A percentile compares a stretch with the other conserved stretches of the same genome.
phyloP scores from a whole-genome alignment of 2,329 filamentous ascomycete species.

The Cladosporium velox region DNA sequence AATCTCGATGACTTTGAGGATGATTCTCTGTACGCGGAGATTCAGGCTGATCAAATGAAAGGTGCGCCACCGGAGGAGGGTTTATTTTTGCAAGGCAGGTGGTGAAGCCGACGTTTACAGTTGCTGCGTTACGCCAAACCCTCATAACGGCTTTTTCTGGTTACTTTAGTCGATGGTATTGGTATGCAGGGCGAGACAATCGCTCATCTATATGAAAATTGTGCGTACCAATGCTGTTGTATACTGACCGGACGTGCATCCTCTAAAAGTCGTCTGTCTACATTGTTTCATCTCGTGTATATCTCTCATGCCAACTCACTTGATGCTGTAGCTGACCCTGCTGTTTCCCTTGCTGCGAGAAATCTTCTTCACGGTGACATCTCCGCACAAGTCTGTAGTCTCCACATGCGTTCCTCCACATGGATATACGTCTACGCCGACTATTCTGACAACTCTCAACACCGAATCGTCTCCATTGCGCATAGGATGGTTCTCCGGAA shows the following conservation, averaged over 20 bases:
- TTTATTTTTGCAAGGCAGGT: conserved; percentile 8
- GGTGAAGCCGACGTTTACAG: not conserved
- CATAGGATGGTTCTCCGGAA: conserved; percentile 53
- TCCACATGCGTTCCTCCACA: conserved; percentile 75
- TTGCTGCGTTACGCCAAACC: not conserved
- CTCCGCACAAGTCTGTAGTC: conserved; percentile 59
- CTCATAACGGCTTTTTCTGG: not conserved
- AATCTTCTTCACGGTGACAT: conserved; percentile 67
- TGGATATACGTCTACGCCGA: conserved; percentile 69
- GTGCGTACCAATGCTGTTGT: not conserved
- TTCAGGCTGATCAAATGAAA: conserved; percentile 11
- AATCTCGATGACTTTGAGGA: conserved; percentile 12
- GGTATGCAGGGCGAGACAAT: not conserved
- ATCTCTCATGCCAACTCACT: not conserved
- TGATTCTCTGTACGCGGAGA: not conserved
- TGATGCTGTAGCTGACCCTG: conserved; percentile 51
- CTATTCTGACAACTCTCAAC: conserved; percentile 68
- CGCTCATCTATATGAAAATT: not conserved
- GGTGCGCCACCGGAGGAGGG: conserved; percentile 16
- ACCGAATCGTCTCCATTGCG: conserved; percentile 50
- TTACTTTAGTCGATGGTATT: not conserved
- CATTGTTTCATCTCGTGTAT: not conserved
- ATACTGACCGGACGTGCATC: not conserved
- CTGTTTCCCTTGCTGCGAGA: conserved; percentile 64
- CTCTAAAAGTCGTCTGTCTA: not conserved